Evolutionary conservation across 805 yeast species (phyloP).

Genomic region (Isabelozyma rhagii): DNA sequence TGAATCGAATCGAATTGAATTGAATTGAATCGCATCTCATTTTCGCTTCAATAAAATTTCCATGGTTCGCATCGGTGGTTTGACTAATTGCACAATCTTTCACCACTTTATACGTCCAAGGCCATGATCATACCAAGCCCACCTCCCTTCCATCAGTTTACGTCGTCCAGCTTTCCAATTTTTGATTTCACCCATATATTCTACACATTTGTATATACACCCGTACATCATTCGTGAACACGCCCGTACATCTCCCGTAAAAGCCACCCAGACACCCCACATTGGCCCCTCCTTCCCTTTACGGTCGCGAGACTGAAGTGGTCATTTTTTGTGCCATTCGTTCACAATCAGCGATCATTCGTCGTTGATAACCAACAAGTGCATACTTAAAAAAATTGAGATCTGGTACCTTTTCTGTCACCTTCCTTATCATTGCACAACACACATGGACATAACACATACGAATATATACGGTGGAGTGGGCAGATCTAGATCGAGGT

Average conservation of each 20-base stretch:
- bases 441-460: conserved; percentile 11
- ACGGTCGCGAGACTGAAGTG: not conserved
- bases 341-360: not conserved
- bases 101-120: too few species aligned
- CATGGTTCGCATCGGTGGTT: too few species aligned
- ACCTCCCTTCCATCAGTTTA: not conserved
- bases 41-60: too few species aligned
- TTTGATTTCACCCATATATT: too few species aligned
- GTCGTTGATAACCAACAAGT: not conserved
- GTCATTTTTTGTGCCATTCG: conserved; percentile 1
- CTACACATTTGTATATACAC: not conserved
- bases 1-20: too few species aligned
- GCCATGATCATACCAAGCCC: too few species aligned
- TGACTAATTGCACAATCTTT: too few species aligned
- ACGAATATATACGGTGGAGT: conserved; percentile 11
- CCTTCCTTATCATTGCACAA: too few species aligned
- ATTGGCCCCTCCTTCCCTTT: not conserved
- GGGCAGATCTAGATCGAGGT: conserved; percentile 36
- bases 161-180: not conserved
- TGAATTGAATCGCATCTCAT: too few species aligned
- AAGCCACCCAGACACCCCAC: not conserved
- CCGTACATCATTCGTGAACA: not conserved
- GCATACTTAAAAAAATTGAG: not conserved
- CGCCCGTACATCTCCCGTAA: not conserved
- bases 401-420: not conserved